phyloP scores from a whole-genome alignment of 75 land plant species.

The Pinus taeda region DNA sequence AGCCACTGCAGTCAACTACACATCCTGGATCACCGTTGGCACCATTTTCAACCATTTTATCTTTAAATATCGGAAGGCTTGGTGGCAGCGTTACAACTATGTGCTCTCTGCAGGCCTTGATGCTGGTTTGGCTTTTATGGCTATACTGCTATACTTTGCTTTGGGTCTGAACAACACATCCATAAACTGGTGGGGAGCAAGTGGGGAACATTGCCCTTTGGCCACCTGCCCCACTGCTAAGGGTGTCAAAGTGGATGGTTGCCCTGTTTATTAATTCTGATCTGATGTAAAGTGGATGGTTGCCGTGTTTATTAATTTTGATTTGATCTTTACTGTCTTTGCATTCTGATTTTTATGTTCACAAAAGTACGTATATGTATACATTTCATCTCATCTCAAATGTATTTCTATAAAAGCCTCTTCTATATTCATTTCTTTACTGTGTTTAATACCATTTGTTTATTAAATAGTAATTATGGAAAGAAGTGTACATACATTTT shows the following conservation, averaged over 20 bases:
- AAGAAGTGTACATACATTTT: too few species aligned
- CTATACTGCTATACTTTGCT: constrained; percentile 52
- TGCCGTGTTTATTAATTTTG: too few species aligned
- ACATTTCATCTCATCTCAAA: too few species aligned
- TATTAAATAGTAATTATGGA: too few species aligned
- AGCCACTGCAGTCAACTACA: constrained; percentile 70
- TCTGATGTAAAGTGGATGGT: too few species aligned
- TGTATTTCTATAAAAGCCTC: too few species aligned
- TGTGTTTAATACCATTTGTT: too few species aligned
- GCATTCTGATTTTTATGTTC: too few species aligned
- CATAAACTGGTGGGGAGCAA: constrained; percentile 64
- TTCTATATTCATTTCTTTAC: too few species aligned
- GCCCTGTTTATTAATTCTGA: constrained; percentile 26
- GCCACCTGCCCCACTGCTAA: constrained; percentile 73
- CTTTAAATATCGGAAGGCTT: constrained; percentile 49
- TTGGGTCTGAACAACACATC: constrained; percentile 34
- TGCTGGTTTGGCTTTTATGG: constrained; percentile 83
- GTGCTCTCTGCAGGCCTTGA: constrained; percentile 85
- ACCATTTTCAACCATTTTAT: constrained; percentile 80
- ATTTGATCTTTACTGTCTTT: too few species aligned
- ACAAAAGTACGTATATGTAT: too few species aligned
- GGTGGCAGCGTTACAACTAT: constrained; percentile 89
- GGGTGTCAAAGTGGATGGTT: constrained; percentile 52
- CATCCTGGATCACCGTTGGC: constrained; percentile 53
- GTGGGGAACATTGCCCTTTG: constrained; percentile 57